phyloP scores from a whole-genome alignment of 2,329 filamentous ascomycete genomes.

The Fusarium nurragi region DNA sequence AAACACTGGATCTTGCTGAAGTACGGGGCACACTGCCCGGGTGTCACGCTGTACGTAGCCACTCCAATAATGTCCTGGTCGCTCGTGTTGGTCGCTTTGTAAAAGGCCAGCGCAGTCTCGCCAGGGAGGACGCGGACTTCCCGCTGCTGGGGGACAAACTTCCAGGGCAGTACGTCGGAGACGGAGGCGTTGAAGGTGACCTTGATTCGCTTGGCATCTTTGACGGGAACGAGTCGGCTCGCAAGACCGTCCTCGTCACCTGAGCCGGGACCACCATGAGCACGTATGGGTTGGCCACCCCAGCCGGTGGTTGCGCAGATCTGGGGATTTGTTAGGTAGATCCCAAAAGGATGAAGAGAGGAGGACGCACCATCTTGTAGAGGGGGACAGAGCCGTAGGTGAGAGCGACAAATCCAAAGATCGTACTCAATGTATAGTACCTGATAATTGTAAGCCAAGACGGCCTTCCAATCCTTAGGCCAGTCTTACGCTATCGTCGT shows the following conservation, averaged over 20 bases:
- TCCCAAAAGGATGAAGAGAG: too few relatives aligned
- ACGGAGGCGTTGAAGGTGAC: constrained; percentile 97
- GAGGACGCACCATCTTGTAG: constrained; percentile 79
- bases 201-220: constrained; percentile 82
- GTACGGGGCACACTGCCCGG: constrained; percentile 93
- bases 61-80: constrained; percentile 96
- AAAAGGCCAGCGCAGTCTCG: constrained; percentile 96
- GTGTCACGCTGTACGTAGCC: constrained; percentile 96
- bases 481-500: constrained; percentile 60
- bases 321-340: constrained; percentile 50
- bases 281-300: constrained; percentile 91
- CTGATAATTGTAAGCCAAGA: constrained; percentile 51
- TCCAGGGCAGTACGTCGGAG: constrained; percentile 95
- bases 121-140: constrained; percentile 95
- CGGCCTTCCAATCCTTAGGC: not conserved
- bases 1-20: constrained; percentile 99
- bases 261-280: constrained; percentile 64
- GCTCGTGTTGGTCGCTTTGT: constrained; percentile 92
- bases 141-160: constrained; percentile 94
- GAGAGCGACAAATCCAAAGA: constrained; percentile 80
- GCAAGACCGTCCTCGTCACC: constrained; percentile 71
- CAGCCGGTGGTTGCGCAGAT: constrained; percentile 89
- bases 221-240: constrained; percentile 81
- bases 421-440: constrained; percentile 79
- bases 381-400: constrained; percentile 86